Evolutionary conservation across 2,329 filamentous ascomycete species (phyloP), one percentile per base, ranked within the genome.

Genomic region (Phialophora tarda): DNA sequence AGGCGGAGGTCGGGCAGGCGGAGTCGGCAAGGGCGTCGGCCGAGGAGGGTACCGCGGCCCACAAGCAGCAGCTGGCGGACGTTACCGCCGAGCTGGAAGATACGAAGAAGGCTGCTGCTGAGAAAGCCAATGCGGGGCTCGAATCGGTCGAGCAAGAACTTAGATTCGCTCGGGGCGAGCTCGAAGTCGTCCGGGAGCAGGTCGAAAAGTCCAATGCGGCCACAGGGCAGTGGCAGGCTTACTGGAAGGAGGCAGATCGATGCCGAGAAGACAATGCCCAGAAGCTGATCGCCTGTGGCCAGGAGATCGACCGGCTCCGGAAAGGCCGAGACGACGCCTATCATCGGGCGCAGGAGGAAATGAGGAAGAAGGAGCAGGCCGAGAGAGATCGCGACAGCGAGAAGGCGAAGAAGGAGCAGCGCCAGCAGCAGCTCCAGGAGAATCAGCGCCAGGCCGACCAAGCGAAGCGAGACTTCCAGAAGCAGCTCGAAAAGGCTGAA

Each of bases 211-310:
- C 38, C 38, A n/a, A n/a, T 44, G 38, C 38, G 5, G 38, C 38
- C 38, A n/a, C 6, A 3, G 38, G 38, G 38, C 38, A 44, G 38
- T 44, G 38, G 38, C 38, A 44, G 2, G 38, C 38, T 6, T n/a
- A 44, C 38, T 44, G 38, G 38, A 44, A 44, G 38, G 38, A 44
- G 38, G 38, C 38, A 44, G 38, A 44, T 44, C 38, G 38, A n/a
- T 44, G 38, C 14, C 38, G 38, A 7, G 38, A 44, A 44, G 38
- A 44, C 14, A 44, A 44, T n/a, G 38, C 38, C 38, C 38, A n/a
- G 38, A 44, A 44, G 38, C 38, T 44, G 38, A 3, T 44, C 38
- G 38, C 38, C 38, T 44, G 38, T n/a, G 38, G 14, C 1, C 17
- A 44, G 14, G 38, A 44, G 6, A 6, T 44, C 6, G 38, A 44